These are phyloP conservation scores for Talaromyces sp. DNA, from an alignment of 2,329 filamentous ascomycete genomes.

Conservation along the genomic window DNA sequence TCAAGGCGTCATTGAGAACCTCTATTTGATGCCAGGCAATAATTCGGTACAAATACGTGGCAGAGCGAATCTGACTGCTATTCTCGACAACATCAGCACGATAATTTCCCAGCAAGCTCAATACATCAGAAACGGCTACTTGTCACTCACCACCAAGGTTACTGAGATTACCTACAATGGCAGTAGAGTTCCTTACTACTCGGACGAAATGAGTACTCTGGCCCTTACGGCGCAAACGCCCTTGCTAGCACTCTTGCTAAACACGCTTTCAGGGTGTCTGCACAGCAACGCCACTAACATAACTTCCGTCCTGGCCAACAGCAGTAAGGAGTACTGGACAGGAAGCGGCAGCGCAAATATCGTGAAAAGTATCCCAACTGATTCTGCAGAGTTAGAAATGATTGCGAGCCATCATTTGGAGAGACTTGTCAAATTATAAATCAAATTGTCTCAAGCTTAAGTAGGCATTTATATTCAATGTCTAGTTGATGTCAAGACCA, in stretches of 20 bases:
- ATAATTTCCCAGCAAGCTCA: constrained; percentile 30
- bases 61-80: constrained; percentile 46
- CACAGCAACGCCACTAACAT: constrained; percentile 8
- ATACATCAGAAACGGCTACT: constrained; percentile 30
- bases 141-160: constrained; percentile 30
- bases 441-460: too few relatives aligned
- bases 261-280: constrained; percentile 25
- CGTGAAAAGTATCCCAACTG: neutral
- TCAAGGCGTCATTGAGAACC: constrained; percentile 49
- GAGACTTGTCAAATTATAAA: neutral
- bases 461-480: too few relatives aligned
- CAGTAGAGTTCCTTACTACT: constrained; percentile 36
- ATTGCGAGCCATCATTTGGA: constrained; percentile 13
- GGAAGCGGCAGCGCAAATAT: neutral
- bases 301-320: neutral
- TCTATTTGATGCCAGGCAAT: constrained; percentile 54
- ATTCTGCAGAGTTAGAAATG: constrained; percentile 9
- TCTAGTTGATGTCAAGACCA: too few relatives aligned
- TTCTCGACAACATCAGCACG: constrained; percentile 30
- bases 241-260: constrained; percentile 29
- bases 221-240: constrained; percentile 31
- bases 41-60: constrained; percentile 52
- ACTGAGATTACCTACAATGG: constrained; percentile 32
- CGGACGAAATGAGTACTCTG: constrained; percentile 33
- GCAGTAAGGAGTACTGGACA: neutral